Percentiles rank a stretch among this genome's conserved stretches.
Conservation (phyloP, 352 stramenopile genomes). For the Globisporangium cystogenes region DNA sequence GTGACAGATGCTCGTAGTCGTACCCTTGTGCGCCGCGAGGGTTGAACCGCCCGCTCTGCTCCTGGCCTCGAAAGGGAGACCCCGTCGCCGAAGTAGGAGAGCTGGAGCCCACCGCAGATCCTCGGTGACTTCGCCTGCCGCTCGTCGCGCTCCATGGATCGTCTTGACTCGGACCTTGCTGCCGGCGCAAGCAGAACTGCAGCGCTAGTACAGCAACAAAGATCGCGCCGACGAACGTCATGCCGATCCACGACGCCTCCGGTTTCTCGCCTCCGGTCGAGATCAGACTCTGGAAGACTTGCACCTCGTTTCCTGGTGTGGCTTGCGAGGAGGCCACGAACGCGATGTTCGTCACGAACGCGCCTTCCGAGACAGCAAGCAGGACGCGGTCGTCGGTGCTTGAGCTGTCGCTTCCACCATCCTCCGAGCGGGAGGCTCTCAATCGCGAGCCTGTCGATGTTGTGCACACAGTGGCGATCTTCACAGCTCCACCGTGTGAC, state of each 20-base stretch:
- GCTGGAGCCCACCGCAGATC: not conserved
- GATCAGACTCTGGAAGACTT: conserved; percentile 33
- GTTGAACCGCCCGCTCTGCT: not conserved
- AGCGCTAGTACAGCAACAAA: conserved; percentile 19
- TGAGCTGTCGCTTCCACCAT: not conserved
- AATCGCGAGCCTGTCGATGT: not conserved
- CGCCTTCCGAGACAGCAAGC: conserved; percentile 26
- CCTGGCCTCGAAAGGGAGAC: not conserved
- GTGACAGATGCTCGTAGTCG: conserved; percentile 9
- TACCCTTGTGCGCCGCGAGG: not conserved
- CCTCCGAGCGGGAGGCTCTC: not conserved
- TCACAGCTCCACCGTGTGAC: not conserved
- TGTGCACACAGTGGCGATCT: conserved; percentile 1
- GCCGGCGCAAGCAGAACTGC: conserved; percentile 24
- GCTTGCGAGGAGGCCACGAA: not conserved
- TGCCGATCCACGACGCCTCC: conserved; percentile 19
- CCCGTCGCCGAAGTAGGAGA: not conserved
- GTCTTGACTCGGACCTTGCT: conserved; percentile 1
- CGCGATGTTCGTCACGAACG: conserved; percentile 16
- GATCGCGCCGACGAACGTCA: conserved; percentile 15
- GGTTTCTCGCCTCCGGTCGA: conserved; percentile 10
- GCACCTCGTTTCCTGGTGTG: conserved; percentile 3
- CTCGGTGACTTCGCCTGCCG: not conserved
- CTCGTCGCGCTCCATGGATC: not conserved
- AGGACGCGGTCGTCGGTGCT: not conserved